A percentile compares a stretch with the other conserved stretches of the same genome.
These are phyloP conservation scores for Populus nigra DNA, from an alignment of 345 rosid species.

Conservation along the genomic window DNA sequence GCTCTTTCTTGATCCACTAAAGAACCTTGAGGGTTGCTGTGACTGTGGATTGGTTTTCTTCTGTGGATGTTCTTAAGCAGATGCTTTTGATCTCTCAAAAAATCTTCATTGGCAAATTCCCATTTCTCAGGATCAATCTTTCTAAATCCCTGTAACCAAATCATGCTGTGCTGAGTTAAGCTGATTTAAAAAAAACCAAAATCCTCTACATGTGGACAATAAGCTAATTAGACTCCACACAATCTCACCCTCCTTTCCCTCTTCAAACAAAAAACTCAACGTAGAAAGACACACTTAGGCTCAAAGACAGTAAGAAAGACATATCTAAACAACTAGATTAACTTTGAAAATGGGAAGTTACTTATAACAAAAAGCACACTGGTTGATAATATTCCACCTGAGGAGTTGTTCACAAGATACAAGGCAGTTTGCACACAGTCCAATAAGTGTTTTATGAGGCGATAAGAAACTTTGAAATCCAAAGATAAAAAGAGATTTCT, in stretches of 20 bases:
- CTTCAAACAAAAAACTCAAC: neutral
- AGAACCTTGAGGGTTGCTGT: conserved; percentile 60
- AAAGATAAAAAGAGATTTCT: neutral
- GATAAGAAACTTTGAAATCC: neutral
- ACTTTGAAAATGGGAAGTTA: neutral
- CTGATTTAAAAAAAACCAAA: neutral
- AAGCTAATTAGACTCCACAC: neutral
- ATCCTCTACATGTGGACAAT: neutral
- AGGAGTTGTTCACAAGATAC: neutral
- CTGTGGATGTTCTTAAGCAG: conserved; percentile 85
- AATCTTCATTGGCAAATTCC: conserved; percentile 91
- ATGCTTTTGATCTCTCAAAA: conserved; percentile 80
- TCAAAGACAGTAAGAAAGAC: no score
- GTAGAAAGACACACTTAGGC: no score
- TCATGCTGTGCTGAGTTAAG: neutral
- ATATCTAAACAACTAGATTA: neutral
- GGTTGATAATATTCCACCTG: neutral
- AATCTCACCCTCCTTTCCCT: neutral
- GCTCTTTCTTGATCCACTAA: conserved; percentile 66
- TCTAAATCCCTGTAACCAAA: conserved; percentile 67
- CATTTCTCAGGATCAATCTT: conserved; percentile 90
- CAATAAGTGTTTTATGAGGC: neutral
- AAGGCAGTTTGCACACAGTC: neutral
- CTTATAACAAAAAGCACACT: neutral
- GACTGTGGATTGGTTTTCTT: conserved; percentile 91